These are phyloP conservation scores for Naegleria fowleri DNA, from an alignment of 208 protist species.

Conservation along the genomic window DNA sequence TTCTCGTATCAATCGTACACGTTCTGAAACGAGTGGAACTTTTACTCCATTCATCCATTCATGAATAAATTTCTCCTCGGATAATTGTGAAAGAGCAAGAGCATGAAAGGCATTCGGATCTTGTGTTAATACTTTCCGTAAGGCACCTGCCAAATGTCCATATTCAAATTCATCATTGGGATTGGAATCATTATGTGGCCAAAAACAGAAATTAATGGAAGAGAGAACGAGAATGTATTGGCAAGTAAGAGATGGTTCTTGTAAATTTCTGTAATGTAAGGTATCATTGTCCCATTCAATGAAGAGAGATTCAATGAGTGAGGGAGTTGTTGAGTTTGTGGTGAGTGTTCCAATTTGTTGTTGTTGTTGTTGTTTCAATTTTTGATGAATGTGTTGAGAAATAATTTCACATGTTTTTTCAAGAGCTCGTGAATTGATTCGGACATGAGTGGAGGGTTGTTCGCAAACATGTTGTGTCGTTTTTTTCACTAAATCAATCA, in stretches of 20 bases:
- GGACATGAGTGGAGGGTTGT: background rate
- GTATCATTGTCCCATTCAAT: slow-evolving; percentile 21
- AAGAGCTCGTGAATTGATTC: background rate
- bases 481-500: background rate
- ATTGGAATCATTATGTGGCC: background rate
- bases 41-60: background rate
- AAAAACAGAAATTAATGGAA: slow-evolving; percentile 30
- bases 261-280: background rate
- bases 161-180: background rate
- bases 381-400: background rate
- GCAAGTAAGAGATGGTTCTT: background rate
- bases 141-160: background rate
- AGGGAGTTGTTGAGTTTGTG: background rate
- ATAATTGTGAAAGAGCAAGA: background rate
- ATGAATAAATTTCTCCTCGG: background rate
- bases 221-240: slow-evolving; percentile 18
- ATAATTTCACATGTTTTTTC: background rate
- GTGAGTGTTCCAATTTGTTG: too few relatives aligned
- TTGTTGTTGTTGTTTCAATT: background rate
- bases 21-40: background rate
- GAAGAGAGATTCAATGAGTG: background rate
- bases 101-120: background rate
- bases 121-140: background rate
- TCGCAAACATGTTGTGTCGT: background rate
- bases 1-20: slow-evolving; percentile 3